Base-by-base conservation (phyloP, 257 asterid genomes). In the Eustoma russellianum region DNA sequence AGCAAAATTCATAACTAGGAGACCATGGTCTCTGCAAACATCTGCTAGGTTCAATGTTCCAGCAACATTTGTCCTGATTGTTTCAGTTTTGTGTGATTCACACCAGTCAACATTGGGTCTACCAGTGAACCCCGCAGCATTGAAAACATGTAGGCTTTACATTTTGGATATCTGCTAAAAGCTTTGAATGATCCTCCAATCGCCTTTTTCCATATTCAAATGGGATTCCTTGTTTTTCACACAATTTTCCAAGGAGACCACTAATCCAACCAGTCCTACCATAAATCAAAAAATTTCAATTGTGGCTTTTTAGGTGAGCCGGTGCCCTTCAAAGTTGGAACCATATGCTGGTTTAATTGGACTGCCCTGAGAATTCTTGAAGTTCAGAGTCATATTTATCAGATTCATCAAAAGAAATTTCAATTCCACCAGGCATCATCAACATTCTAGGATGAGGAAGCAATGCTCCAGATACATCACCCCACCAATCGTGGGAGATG, bases 91-190 rank as follows among this genome's bases (percentile, higher is more conserved):
- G 68, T 86, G 94, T 61, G 75, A 67, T 47, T 86, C 95, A 50
- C 95, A 86, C 95, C 95, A 86, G 72, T 86, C 95, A 40, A 86
- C 95, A 56, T 86, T 86, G 55, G 95, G 95, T 70, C 95, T 66
- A n/a, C 95, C 95, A 18, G 95, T 86, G 30, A 86, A 83, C 61
- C 95, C 95, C 48, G 95, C 95, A 41, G 95, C 94, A 30, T 86
- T 86, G 55, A 86, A 77, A 33, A 83, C 84, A 50, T 86, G 94
- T 86, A 6, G 95, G 95, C 73, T 83, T 77, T 61, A 86, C 71
- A 35, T 81, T 41, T 5, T 28, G 58, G 49, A 86, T 75, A 56
- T 86, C 95, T 0, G 78, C 82, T 64, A 75, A 16, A 33, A 86
- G 61, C 50, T 66, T 76, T 0, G 81, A 30, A 8, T 94, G 86